Evolutionary conservation across 2,329 filamentous ascomycete species (phyloP).

Genomic region (Talaromyces atroroseus): DNA sequence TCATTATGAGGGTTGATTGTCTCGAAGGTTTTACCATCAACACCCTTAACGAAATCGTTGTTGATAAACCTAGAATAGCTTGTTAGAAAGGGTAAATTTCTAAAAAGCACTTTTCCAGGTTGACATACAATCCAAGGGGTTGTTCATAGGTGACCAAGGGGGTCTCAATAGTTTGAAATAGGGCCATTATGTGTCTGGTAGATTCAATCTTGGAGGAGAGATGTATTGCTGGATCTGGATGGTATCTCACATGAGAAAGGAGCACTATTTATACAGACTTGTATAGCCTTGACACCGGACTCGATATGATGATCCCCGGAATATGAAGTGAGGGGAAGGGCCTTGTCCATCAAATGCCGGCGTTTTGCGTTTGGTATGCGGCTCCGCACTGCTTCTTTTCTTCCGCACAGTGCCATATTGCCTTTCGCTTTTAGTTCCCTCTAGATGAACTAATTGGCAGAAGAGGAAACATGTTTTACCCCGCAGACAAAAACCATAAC

Average conservation of each 20-base stretch:
- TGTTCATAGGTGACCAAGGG: not conserved
- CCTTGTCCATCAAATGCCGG: not conserved
- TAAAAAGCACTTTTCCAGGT: not conserved
- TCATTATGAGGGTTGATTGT: conserved; percentile 78
- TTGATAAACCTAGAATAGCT: not conserved
- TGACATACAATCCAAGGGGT: conserved; percentile 2
- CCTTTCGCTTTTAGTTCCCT: not conserved
- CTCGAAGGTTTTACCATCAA: conserved; percentile 80
- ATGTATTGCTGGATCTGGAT: not conserved
- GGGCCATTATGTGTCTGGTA: not conserved
- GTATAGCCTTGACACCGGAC: not conserved
- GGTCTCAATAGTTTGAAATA: conserved; percentile 6
- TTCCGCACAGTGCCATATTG: not conserved
- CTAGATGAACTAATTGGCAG: not conserved
- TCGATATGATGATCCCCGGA: not conserved
- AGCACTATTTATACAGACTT: conserved; percentile 1
- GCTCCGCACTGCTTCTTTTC: not conserved
- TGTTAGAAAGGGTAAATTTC: not conserved
- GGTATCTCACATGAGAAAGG: not conserved
- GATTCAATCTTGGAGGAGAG: not conserved
- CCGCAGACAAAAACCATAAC: too few relatives aligned
- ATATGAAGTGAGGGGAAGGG: conserved; percentile 3
- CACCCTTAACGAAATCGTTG: conserved; percentile 60
- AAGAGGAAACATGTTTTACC: not conserved
- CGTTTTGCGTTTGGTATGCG: not conserved